phyloP scores from a whole-genome alignment of 805 yeast genomes.

The Lipomyces japonicus region DNA sequence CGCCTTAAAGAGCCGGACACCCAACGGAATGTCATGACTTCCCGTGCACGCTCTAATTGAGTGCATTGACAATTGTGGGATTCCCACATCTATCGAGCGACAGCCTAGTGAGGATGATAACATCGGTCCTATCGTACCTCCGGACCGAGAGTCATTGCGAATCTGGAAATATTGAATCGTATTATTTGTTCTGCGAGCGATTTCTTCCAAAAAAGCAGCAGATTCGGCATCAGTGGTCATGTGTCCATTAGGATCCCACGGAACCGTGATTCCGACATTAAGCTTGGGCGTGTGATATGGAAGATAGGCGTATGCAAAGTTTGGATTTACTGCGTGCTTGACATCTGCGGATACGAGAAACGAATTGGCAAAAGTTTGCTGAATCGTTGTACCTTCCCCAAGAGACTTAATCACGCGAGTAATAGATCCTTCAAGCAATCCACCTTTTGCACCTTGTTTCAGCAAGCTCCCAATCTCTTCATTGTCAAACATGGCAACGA shows the following conservation, averaged over 20 bases:
- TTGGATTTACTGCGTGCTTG: conserved; percentile 75
- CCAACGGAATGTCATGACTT: conserved; percentile 66
- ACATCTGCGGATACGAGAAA: conserved; percentile 80
- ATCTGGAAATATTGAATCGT: conserved; percentile 73
- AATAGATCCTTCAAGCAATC: conserved; percentile 58
- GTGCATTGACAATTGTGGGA: conserved; percentile 80
- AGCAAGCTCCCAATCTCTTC: conserved; percentile 81
- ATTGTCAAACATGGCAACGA: conserved; percentile 67
- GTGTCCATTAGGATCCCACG: conserved; percentile 72
- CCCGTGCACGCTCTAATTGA: conserved; percentile 79
- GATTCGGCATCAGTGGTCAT: conserved; percentile 80
- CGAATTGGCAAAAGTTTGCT: conserved; percentile 55
- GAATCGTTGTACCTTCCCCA: conserved; percentile 32
- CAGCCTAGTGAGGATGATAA: conserved; percentile 40
- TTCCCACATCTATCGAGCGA: conserved; percentile 62
- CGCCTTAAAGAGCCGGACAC: conserved; percentile 61
- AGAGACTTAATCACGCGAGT: conserved; percentile 40
- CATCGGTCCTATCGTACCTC: conserved; percentile 80
- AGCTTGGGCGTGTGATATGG: conserved; percentile 77
- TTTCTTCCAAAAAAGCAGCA: conserved; percentile 60
- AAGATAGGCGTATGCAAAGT: conserved; percentile 52
- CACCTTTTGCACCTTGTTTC: conserved; percentile 79
- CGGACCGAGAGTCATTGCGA: conserved; percentile 79
- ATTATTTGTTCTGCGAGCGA: conserved; percentile 63
- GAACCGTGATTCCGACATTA: conserved; percentile 66